Evolutionary conservation across 139 green algal species (phyloP), one percentile per base, ranked within the genome.

Genomic region (Tetradesmus lagerheimii): DNA sequence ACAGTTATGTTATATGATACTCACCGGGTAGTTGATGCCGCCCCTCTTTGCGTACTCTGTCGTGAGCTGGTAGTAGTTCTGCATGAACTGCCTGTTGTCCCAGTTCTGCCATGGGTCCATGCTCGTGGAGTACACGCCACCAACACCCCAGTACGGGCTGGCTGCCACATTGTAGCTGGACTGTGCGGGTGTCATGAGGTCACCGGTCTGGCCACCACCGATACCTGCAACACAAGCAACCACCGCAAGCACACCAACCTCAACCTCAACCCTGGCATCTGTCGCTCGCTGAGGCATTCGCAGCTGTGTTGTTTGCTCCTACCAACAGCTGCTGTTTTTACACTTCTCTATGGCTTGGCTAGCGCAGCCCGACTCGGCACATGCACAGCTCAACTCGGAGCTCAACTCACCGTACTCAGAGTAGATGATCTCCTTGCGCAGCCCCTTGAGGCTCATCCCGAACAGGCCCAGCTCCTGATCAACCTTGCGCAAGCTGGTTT

Each of bases 381-480:
- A n/a, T n/a, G n/a, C n/a, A n/a, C 6, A 20, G 20, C 47, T 62
- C 47, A 62, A 20, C 8, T 62, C 8, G 20, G 8, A 62, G 57
- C 57, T 71, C 57, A n/a, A 71, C 83, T 88, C 83, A 88, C 83
- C 85, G 34, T 89, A 89, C 41, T 89, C 85, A 31, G 87, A 91
- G 57, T 82, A 87, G n/a, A 91, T 79, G 38, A 91, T 43, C 77
- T 91, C 87, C 87, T 91, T 91, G 57, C 64, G 43, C 1, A 91
- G 79, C 35, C 87, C 77, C 37, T 64, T 78, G 11, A 91, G 57
- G 87, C 47, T 64, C 53, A 91, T 78, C 9, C 87, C 87, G 83
- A 91, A 91, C 57, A 91, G 37, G 38, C 53, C 38, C 53, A 91
- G 39, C 87, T 91, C 87, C 39, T 79, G 53, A 39, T 91, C 87